Evolutionary conservation across 805 yeast genomes (phyloP), one percentile per base, ranked within the genome.

Genomic region (Lachancea cidri): DNA sequence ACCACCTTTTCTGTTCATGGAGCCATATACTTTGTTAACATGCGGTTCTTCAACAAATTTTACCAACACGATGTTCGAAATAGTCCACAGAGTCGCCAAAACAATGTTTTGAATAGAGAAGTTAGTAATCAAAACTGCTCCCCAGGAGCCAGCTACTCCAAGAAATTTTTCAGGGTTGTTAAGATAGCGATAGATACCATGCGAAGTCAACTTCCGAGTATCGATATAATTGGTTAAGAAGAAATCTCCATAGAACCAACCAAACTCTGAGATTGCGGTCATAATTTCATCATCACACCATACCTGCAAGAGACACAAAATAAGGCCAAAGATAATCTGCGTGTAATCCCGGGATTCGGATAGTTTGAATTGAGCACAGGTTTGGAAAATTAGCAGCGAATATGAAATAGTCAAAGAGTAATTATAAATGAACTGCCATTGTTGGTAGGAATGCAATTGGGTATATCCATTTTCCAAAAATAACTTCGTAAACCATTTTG

Each of bases 221-320:
- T 67, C 68, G 16, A 71, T 64, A 15, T 73, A 66, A 39, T 71
- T 74, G 29, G 83, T 77, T 43, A 83, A 65, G 62, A 84, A 85
- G 62, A 85, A 85, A 60, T 85, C 95, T 43, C 95, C 94, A 59
- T 81, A 85, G 54, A 84, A 85, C 93, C 93, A 85, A n/a, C 94
- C 93, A 61, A 81, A 83, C 46, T 82, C 83, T 2, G 91, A 91
- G 48, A 85, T 77, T 37, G 84, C 78, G 33, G 76, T 76, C 48
- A 79, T 72, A 29, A 84, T 83, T 22, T 86, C 83, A 17, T 70
- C 52, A 49, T 83, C 78, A 27, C 86, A 81, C 83, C 86, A 79
- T 14, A 73, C 57, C 52, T 85, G 94, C 20, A 85, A 67, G 5
- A 71, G 50, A 13, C 81, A 66, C 27, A 83, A 66, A 44, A 77